Conservation (phyloP, 768 basidiomycete species). For the Lentinula sp. region DNA sequence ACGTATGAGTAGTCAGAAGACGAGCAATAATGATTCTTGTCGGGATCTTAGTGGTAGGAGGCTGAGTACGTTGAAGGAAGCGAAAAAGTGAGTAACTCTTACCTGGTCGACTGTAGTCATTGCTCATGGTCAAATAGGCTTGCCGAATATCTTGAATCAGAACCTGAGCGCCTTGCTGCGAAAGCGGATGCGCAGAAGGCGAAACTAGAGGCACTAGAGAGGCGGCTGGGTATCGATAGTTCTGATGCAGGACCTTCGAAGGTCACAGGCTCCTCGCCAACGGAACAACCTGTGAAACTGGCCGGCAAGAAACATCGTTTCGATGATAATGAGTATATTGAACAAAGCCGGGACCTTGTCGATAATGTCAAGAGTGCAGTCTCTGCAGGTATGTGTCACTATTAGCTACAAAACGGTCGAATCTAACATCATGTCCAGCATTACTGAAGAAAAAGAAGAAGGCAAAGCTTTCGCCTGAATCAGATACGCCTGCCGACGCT, state of each 20-base stretch:
- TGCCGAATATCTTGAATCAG: constrained; percentile 80
- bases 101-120: not conserved
- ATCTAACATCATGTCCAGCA: constrained; percentile 32
- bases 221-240: constrained; percentile 65
- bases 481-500: constrained; percentile 12
- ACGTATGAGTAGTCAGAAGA: constrained; percentile 94
- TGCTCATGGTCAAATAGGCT: constrained; percentile 38
- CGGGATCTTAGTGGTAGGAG: constrained; percentile 87
- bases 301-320: constrained; percentile 83
- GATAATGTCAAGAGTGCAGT: constrained; percentile 92
- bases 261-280: constrained; percentile 20
- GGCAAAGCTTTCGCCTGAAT: constrained; percentile 33
- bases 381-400: constrained; percentile 53
- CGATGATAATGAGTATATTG: constrained; percentile 88
- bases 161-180: constrained; percentile 75
- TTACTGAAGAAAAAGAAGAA: constrained; percentile 76
- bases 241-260: constrained; percentile 26
- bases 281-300: constrained; percentile 36
- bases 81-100: constrained; percentile 67
- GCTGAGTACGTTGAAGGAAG: constrained; percentile 93
- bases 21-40: constrained; percentile 92
- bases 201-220: constrained; percentile 82
- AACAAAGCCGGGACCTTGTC: constrained; percentile 86
- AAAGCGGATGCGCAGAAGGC: constrained; percentile 71
- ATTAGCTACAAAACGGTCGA: constrained; percentile 2